These are phyloP conservation scores for Fusarium luffae DNA, from an alignment of 2,329 filamentous ascomycete genomes.

Conservation along the genomic window DNA sequence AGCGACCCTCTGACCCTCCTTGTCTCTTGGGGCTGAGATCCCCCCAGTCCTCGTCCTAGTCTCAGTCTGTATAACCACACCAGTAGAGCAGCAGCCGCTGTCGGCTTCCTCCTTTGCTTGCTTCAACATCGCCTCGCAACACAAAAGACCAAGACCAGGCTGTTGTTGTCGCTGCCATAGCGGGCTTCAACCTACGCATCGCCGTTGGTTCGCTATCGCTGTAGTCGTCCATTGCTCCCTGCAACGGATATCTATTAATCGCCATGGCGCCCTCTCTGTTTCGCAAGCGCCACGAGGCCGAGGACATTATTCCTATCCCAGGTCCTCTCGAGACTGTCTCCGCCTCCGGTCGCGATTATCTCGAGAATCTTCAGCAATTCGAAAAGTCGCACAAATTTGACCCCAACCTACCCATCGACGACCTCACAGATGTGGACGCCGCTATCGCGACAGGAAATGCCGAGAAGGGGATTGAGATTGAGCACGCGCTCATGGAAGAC, in stretches of 20 bases:
- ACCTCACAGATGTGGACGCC: constrained; percentile 69
- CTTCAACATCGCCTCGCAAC: constrained; percentile 30
- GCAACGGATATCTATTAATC: constrained; percentile 20
- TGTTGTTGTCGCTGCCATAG: constrained; percentile 32
- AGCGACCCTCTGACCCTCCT: constrained; percentile 32
- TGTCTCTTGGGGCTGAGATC: constrained; percentile 34
- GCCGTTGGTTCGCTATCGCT: constrained; percentile 31
- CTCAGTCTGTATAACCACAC: constrained; percentile 37
- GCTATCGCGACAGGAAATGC: constrained; percentile 65
- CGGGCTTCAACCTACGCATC: constrained; percentile 39
- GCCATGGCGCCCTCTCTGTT: constrained; percentile 54
- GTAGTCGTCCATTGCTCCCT: constrained; percentile 13
- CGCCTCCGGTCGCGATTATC: constrained; percentile 54
- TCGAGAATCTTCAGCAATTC: constrained; percentile 64
- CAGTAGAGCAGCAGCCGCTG: constrained; percentile 35
- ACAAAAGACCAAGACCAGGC: constrained; percentile 22
- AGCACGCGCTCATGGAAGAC: constrained; percentile 69
- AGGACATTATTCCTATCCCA: constrained; percentile 57
- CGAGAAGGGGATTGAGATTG: constrained; percentile 66
- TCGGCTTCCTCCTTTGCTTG: constrained; percentile 35
- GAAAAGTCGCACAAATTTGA: constrained; percentile 72
- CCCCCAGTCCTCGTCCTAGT: constrained; percentile 19
- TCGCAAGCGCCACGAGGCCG: constrained; percentile 59
- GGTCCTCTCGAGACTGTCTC: constrained; percentile 54
- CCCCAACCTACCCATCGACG: constrained; percentile 72